Evolutionary conservation across 2,329 filamentous ascomycete genomes (phyloP).

Genomic region (Lachnellula occidentalis): DNA sequence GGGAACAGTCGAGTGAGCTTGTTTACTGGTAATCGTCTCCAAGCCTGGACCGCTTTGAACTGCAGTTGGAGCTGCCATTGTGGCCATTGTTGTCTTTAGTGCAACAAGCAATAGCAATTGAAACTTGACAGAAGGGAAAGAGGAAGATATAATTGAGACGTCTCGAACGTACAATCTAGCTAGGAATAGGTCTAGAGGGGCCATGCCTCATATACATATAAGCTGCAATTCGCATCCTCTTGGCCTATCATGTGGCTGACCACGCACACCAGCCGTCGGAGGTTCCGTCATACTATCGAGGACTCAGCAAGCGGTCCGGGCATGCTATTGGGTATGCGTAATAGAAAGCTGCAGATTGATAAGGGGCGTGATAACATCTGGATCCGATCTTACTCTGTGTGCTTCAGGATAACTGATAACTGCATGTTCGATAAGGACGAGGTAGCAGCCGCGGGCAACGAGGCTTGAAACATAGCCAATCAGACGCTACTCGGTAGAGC

Average conservation of each 20-base stretch:
- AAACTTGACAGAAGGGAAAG: neutral
- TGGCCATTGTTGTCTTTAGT: neutral
- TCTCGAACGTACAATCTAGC: too few relatives aligned
- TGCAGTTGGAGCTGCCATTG: slow-evolving; percentile 5
- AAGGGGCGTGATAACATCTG: slow-evolving; percentile 12
- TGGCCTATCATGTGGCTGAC: too few relatives aligned
- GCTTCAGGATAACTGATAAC: too few relatives aligned
- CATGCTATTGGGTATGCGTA: slow-evolving; percentile 13
- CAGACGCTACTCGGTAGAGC: neutral
- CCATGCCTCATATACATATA: neutral
- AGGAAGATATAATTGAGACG: slow-evolving; percentile 2
- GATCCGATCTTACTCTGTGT: neutral
- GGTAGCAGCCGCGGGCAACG: neutral
- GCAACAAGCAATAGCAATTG: neutral
- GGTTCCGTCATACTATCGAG: slow-evolving; percentile 7
- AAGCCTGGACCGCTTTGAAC: slow-evolving; percentile 10
- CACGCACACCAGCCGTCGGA: neutral
- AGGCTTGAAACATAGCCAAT: neutral
- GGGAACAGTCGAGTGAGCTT: slow-evolving; percentile 13
- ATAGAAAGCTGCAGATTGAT: slow-evolving; percentile 1
- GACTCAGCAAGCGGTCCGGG: neutral
- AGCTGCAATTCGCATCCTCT: neutral
- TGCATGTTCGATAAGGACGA: neutral
- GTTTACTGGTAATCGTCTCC: slow-evolving; percentile 20
- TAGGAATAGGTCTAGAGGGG: too few relatives aligned